Conservation (phyloP, 306 rosid genomes). For the Lablab purpureus region DNA sequence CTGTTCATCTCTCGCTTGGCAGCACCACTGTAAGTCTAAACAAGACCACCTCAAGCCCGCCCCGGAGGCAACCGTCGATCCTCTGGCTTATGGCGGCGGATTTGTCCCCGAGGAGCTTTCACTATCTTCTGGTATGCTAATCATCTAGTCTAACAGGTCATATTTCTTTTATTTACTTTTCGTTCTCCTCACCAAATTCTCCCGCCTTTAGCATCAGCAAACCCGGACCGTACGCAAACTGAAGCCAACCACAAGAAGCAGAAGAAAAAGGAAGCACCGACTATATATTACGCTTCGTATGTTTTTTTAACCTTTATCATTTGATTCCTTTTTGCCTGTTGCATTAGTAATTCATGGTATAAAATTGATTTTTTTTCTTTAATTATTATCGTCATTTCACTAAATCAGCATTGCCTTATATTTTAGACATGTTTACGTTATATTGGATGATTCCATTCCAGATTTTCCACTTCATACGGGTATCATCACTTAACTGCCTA, state of each 20-base stretch:
- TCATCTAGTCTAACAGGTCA: too few species aligned
- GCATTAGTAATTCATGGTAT: neutral
- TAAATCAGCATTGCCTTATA: neutral
- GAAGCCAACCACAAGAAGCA: slow-evolving; percentile 56
- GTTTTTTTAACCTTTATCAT: too few species aligned
- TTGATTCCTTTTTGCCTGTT: neutral
- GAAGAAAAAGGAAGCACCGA: slow-evolving; percentile 71
- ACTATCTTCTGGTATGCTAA: too few species aligned
- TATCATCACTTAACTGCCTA: too few species aligned
- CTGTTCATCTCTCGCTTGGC: too few species aligned
- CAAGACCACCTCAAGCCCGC: too few species aligned
- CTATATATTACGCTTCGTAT: slow-evolving; percentile 87
- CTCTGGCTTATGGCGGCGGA: too few species aligned
- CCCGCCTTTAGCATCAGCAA: slow-evolving; percentile 50
- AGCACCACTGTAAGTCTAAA: too few species aligned
- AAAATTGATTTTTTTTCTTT: neutral
- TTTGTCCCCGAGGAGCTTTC: too few species aligned
- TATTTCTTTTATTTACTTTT: too few species aligned
- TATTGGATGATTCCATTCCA: slow-evolving; percentile 19
- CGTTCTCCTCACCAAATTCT: neutral
- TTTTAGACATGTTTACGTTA: neutral
- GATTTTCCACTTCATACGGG: too few species aligned
- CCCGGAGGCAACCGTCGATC: too few species aligned
- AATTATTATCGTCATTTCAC: neutral
- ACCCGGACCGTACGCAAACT: slow-evolving; percentile 49